A percentile compares a stretch with the other conserved stretches of the same genome.
phyloP scores from a whole-genome alignment of 139 green algal genomes.

The Chlamydomonas asymmetrica region DNA sequence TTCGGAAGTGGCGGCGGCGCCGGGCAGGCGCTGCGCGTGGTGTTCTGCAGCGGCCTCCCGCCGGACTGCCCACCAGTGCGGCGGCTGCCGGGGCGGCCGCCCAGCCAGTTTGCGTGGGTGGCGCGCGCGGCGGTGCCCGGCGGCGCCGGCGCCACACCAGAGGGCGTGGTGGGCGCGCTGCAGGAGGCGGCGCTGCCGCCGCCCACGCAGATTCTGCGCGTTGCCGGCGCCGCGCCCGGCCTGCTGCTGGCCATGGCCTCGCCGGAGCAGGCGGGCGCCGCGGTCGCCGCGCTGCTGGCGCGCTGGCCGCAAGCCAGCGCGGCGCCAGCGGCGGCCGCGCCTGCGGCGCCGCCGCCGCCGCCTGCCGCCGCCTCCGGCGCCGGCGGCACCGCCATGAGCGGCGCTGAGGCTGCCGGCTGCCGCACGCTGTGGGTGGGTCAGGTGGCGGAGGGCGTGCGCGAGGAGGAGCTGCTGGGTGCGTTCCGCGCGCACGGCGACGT shows the following conservation, averaged over 20 bases:
- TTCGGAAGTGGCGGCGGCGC: no score
- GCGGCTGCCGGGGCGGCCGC: neutral
- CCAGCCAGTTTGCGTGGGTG: constrained; percentile 32
- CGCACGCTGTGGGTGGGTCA: constrained; percentile 55
- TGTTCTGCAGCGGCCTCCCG: constrained; percentile 30
- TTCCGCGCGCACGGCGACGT: constrained; percentile 25
- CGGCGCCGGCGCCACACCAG: neutral
- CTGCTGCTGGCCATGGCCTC: constrained; percentile 37
- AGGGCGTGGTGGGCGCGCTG: constrained; percentile 8
- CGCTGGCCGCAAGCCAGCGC: neutral
- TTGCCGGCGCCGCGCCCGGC: constrained; percentile 24
- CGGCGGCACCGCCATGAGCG: neutral
- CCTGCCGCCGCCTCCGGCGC: neutral
- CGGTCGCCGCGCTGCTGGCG: constrained; percentile 2
- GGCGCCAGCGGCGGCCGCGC: neutral
- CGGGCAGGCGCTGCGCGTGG: neutral
- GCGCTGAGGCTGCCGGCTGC: neutral
- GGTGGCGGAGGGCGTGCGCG: constrained; percentile 27
- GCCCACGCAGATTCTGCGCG: constrained; percentile 13
- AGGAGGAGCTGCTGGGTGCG: constrained; percentile 36
- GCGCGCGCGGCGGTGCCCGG: neutral
- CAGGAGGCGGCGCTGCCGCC: constrained; percentile 3
- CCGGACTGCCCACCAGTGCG: neutral
- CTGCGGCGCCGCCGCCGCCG: neutral
- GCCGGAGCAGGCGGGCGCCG: neutral